Evolutionary conservation across 2,329 filamentous ascomycete genomes (phyloP).

Genomic region (Colletotrichum sp.): DNA sequence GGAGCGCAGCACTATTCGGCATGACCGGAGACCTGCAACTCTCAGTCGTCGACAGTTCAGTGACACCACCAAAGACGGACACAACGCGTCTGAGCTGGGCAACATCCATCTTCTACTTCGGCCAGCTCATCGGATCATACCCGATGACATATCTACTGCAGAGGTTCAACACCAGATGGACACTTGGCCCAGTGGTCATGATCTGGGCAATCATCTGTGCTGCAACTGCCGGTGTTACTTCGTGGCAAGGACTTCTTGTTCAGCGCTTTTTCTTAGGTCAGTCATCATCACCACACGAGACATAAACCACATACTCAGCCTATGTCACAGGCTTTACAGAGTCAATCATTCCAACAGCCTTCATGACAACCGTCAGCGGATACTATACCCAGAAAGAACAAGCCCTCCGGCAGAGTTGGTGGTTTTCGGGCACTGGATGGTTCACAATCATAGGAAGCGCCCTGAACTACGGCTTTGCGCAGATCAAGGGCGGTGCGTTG

Average conservation of each 20-base stretch:
- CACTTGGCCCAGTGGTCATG: conserved; percentile 55
- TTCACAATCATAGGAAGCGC: conserved; percentile 53
- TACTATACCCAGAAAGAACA: conserved; percentile 58
- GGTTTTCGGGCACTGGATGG: conserved; percentile 50
- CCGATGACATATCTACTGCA: conserved; percentile 64
- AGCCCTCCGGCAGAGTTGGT: conserved; percentile 52
- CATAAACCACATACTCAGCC: not conserved
- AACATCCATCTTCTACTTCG: conserved; percentile 67
- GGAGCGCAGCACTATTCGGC: conserved; percentile 62
- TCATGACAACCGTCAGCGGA: conserved; percentile 52
- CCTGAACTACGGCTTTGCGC: conserved; percentile 56
- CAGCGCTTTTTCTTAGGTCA: conserved; percentile 50
- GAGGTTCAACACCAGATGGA: conserved; percentile 55
- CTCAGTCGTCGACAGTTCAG: conserved; percentile 36
- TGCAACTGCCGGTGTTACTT: conserved; percentile 58
- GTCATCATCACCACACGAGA: not conserved
- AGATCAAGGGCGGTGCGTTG: conserved; percentile 46
- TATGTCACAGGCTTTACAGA: conserved; percentile 40
- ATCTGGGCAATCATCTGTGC: conserved; percentile 61
- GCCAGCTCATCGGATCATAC: conserved; percentile 63
- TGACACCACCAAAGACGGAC: conserved; percentile 48
- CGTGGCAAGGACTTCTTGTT: conserved; percentile 55
- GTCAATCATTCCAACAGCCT: conserved; percentile 53
- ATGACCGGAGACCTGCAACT: conserved; percentile 62
- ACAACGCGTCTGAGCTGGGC: conserved; percentile 64